phyloP scores from a whole-genome alignment of 768 basidiomycete genomes.

The Pholiota microspora region DNA sequence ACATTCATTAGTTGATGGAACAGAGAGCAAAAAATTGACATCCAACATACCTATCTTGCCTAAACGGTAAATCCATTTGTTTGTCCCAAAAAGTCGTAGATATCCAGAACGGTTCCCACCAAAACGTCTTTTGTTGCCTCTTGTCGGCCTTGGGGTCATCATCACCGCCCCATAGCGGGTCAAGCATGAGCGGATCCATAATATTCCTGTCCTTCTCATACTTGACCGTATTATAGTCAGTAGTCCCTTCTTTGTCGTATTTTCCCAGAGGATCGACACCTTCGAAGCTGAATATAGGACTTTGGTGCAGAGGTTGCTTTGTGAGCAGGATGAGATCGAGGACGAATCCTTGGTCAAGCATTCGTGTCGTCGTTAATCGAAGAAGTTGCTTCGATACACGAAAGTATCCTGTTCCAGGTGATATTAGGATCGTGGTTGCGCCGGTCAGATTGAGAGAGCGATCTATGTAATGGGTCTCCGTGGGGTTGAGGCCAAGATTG shows the following conservation, averaged over 20 bases:
- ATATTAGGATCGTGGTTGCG: constrained; percentile 77
- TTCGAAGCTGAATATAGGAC: constrained; percentile 89
- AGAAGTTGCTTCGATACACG: constrained; percentile 88
- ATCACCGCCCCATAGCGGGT: constrained; percentile 78
- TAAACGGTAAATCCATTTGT: constrained; percentile 82
- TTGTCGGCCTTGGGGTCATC: constrained; percentile 37
- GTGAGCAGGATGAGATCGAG: constrained; percentile 86
- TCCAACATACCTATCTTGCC: constrained; percentile 56
- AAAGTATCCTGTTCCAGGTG: constrained; percentile 93
- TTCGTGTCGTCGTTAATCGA: constrained; percentile 87
- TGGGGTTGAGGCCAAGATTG: constrained; percentile 89
- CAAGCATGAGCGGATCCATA: constrained; percentile 60
- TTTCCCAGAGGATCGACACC: constrained; percentile 56
- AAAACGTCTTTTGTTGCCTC: constrained; percentile 57
- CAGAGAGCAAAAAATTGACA: neutral
- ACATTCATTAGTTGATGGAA: constrained; percentile 7
- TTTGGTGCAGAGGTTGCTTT: constrained; percentile 90
- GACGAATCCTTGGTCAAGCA: constrained; percentile 91
- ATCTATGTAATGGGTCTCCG: constrained; percentile 94
- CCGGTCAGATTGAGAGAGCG: constrained; percentile 91
- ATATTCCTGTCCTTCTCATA: constrained; percentile 33
- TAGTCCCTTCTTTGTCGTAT: constrained; percentile 39
- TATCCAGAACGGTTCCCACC: constrained; percentile 92
- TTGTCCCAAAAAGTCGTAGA: constrained; percentile 83
- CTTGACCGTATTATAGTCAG: constrained; percentile 13